These are phyloP conservation scores for Phytophthora constricta DNA, from an alignment of 352 stramenopile species.

Conservation along the genomic window DNA sequence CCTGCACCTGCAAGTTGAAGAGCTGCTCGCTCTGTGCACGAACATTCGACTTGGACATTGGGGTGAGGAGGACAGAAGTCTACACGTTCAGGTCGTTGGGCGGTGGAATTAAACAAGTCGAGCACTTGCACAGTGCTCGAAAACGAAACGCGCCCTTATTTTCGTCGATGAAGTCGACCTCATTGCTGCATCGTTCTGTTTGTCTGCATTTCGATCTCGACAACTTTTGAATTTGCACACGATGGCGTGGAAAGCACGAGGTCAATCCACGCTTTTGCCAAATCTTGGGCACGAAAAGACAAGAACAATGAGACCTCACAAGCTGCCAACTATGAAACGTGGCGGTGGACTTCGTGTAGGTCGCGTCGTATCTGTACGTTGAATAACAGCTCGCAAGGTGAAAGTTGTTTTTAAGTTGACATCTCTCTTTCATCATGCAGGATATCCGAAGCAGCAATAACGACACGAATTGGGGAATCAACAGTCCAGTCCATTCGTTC, in stretches of 20 bases:
- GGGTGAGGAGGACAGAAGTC: not conserved
- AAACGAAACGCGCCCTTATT: conserved; percentile 36
- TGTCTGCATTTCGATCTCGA: too few species aligned
- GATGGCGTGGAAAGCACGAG: conserved; percentile 31
- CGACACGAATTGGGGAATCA: conserved; percentile 19
- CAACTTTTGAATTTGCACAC: conserved; percentile 1
- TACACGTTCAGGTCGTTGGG: not conserved
- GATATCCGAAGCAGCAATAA: conserved; percentile 35
- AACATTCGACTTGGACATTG: conserved; percentile 71
- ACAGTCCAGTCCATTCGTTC: conserved; percentile 30
- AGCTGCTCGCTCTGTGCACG: conserved; percentile 78
- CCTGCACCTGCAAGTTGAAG: conserved; percentile 84
- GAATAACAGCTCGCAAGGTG: not conserved
- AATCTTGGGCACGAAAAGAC: conserved; percentile 9
- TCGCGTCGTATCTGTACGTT: conserved; percentile 57
- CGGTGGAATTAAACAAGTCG: not conserved
- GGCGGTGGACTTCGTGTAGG: conserved; percentile 56
- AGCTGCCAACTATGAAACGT: conserved; percentile 32
- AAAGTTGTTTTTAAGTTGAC: not conserved
- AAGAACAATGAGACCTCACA: conserved; percentile 23
- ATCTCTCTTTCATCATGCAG: conserved; percentile 28
- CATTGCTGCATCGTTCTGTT: not conserved
- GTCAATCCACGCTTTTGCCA: conserved; percentile 13
- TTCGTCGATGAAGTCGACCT: conserved; percentile 4
- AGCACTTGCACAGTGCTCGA: not conserved